Conservation (phyloP, 148 eudicot genomes). For the Camellia japonica region DNA sequence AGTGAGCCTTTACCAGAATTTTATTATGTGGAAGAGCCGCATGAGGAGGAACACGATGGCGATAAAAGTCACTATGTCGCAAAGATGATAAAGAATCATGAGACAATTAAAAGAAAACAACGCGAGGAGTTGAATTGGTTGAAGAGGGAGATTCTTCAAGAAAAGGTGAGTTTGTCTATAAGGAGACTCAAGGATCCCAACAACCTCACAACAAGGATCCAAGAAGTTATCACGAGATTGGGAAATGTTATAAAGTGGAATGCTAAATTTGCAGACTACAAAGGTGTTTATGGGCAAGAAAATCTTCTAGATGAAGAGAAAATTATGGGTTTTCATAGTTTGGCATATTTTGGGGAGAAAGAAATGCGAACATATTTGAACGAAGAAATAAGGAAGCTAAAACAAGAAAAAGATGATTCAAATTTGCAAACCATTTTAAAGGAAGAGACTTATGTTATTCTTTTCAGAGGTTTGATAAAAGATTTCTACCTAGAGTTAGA, state of each 20-base stretch:
- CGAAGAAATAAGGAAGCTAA: slow-evolving; percentile 15
- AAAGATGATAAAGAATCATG: slow-evolving; percentile 41
- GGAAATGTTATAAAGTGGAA: slow-evolving; percentile 40
- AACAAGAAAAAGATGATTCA: slow-evolving; percentile 28
- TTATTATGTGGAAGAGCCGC: neutral
- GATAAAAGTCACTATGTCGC: slow-evolving; percentile 31
- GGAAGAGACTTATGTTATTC: slow-evolving; percentile 33
- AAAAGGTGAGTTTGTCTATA: slow-evolving; percentile 16
- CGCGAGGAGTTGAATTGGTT: slow-evolving; percentile 29
- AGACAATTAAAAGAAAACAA: slow-evolving; percentile 37
- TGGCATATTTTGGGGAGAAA: neutral
- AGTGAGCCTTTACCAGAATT: slow-evolving; percentile 29
- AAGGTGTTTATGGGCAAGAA: neutral
- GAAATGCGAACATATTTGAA: slow-evolving; percentile 3
- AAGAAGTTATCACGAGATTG: slow-evolving; percentile 29
- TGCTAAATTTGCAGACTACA: slow-evolving; percentile 5
- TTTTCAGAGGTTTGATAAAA: slow-evolving; percentile 27
- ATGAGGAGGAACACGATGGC: slow-evolving; percentile 17
- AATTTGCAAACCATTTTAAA: slow-evolving; percentile 19
- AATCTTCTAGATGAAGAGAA: neutral
- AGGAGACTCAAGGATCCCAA: slow-evolving; percentile 21
- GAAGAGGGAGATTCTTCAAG: slow-evolving; percentile 28
- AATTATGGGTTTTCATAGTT: neutral
- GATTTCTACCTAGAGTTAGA: slow-evolving; percentile 24
- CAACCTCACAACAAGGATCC: slow-evolving; percentile 22